Base-by-base conservation (phyloP, 495 filamentous ascomycete species). In the Talaromyces ruber region DNA sequence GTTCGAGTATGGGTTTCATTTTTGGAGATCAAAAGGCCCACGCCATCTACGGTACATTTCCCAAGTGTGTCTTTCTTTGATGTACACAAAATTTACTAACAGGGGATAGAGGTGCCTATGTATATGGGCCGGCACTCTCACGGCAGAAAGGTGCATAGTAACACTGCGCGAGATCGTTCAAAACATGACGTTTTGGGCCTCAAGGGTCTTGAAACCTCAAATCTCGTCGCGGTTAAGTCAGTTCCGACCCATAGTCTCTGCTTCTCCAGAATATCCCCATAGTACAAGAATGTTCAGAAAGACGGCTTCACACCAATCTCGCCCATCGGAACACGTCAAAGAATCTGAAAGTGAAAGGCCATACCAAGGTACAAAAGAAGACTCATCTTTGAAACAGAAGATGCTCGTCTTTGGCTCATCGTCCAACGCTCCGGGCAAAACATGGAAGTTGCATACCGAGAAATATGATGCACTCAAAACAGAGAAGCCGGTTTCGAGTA, bases 151-250 rank as follows among this genome's bases (percentile, higher is more conserved):
- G 59, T 32, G 59, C 12, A 32, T 61, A 14, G 16, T 61, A 26
- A 3, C 9, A 11, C 45, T 53, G 2, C 59, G 47, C 45, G 25
- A 61, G 7, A 61, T 61, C 6, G 25, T 61, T 8, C 21, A 61
- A 14, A 61, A 61, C 30, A 55, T 61, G 59, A 53, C 45, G 6
- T 53, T 53, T 34, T 61, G 59, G 59, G 59, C 59, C 4, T n/a
- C 59, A 7, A 51, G 45, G 22, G 8, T 61, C 6, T 18, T 61
- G 45, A 61, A 53, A 25, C 59, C 59, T 16, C 14, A 54, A 21
- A 21, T 61, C 6, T n/a, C 59, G 12, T 43, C 56, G 22, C 30
- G 56, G 28, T 43, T 58, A 21, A 58, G 16, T 58, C 56, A 39
- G 34, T 11, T 39, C 43, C 53, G 28, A n/a, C 34, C 34, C 16